Evolutionary conservation across 164 flowering plant species (phyloP), one percentile per base, ranked within the genome.

Genomic region (Piper betle): DNA sequence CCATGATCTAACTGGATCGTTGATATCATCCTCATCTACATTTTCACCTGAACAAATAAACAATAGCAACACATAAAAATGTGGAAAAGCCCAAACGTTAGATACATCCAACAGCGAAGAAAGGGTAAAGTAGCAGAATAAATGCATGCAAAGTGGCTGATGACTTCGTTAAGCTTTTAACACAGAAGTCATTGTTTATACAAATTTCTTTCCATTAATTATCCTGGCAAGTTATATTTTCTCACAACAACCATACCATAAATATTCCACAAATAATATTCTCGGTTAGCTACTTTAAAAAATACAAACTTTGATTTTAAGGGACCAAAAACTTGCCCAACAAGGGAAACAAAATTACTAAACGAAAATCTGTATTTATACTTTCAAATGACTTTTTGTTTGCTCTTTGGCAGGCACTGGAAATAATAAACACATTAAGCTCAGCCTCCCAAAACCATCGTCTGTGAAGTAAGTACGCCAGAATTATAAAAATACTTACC

Each of bases 331-430:
- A 25, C 33, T 25, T 25, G 33, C 33, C 1, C 2, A 25, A 25
- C 33, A 25, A 25, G 33, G 33, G 33, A 25, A 25, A 25, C 33
- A 25, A 25, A 25, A 25, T 4, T 39, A 57, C 59, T 54, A 42
- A 13, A 55, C 12, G 4, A 18, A 57, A 52, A 63, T 25, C 5
- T 39, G 64, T 6, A n/a, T 43, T 46, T 33, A 10, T 46, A 43
- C 56, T 67, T 78, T 85, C 87, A 89, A 61, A 80, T 64, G 38
- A 52, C 37, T 66, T 77, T 84, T 74, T 75, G 78, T 58, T 75
- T 63, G 67, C 73, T 80, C 77, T 74, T 85, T 57, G 91, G 88
- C 58, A 87, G 79, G 80, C 97, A 94, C 99, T 94, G 68, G 70
- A 79, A 25, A 67, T 42, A 63, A 52, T 55, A 46, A 50, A 46